A percentile compares a stretch with the other conserved stretches of the same genome.
phyloP scores from a whole-genome alignment of 164 flowering plant genomes.

The Sedum album region DNA sequence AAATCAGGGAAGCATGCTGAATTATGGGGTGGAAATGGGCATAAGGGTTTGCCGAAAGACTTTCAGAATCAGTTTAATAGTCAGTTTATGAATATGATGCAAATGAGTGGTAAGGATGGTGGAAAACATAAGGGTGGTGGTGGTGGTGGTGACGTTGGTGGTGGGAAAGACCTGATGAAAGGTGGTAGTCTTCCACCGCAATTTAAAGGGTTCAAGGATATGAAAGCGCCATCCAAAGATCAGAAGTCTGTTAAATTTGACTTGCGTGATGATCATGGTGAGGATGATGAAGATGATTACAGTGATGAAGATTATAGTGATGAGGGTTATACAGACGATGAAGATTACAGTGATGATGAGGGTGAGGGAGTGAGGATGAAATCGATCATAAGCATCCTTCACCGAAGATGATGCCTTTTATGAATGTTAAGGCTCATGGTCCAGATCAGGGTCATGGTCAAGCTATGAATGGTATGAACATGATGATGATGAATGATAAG shows the following conservation, averaged over 20 bases:
- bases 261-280: conserved; percentile 16
- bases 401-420: conserved; percentile 14
- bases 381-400: conserved; percentile 7
- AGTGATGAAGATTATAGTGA: conserved; percentile 31
- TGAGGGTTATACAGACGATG: conserved; percentile 22
- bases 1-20: conserved; percentile 34
- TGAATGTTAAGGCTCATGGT: conserved; percentile 15
- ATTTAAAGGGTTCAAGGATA: conserved; percentile 2
- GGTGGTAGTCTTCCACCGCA: conserved; percentile 1
- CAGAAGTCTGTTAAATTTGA: conserved; percentile 45
- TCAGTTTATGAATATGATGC: conserved; percentile 22
- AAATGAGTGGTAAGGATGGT: conserved; percentile 12
- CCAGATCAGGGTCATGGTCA: conserved; percentile 10
- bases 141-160: neutral
- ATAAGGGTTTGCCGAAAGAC: conserved; percentile 11
- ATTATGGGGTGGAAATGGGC: conserved; percentile 17
- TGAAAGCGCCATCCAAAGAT: conserved; percentile 18
- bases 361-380: conserved; percentile 9
- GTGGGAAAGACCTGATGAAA: conserved; percentile 21
- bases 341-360: conserved; percentile 15
- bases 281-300: conserved; percentile 27
- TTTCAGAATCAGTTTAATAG: conserved; percentile 35
- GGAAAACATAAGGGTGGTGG: conserved; percentile 25
- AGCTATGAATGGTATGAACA: conserved; percentile 15
- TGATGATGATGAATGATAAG: conserved; percentile 19